These are phyloP conservation scores for Picea glauca DNA, from an alignment of 75 land plant genomes.

Conservation along the genomic window DNA sequence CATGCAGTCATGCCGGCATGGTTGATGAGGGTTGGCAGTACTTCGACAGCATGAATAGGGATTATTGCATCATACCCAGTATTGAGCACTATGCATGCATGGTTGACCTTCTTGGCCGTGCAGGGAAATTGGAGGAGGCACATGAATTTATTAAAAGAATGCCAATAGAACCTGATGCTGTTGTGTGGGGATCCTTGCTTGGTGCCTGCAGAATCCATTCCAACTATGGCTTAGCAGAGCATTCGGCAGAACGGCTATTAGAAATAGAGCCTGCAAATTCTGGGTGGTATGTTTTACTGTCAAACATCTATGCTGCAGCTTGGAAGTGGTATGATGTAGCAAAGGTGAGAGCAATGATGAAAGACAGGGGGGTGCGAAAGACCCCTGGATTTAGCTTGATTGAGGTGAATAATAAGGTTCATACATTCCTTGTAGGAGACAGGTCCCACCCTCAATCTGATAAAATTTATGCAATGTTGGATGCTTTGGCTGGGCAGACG, in stretches of 20 bases:
- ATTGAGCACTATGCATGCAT: conserved; percentile 42
- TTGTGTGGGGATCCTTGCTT: conserved; percentile 39
- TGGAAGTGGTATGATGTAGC: conserved; percentile 56
- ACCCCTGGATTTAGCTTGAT: conserved; percentile 78
- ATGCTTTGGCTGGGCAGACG: conserved; percentile 40
- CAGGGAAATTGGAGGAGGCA: conserved; percentile 35
- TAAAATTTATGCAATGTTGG: conserved; percentile 45
- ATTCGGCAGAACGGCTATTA: conserved; percentile 37
- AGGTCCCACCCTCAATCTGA: conserved; percentile 46
- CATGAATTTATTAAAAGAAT: conserved; percentile 30
- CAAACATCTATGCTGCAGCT: conserved; percentile 58
- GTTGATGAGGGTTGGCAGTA: conserved; percentile 21
- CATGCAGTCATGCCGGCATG: conserved; percentile 30
- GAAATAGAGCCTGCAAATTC: conserved; percentile 55
- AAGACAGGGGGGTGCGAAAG: conserved; percentile 37
- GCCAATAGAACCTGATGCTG: conserved; percentile 34
- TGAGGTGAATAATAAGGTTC: conserved; percentile 46
- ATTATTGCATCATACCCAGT: conserved; percentile 22
- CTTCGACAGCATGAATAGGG: conserved; percentile 24
- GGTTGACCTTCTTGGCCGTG: conserved; percentile 44
- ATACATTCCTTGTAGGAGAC: conserved; percentile 51
- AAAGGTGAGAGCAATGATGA: conserved; percentile 47
- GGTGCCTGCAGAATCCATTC: conserved; percentile 34
- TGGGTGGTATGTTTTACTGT: conserved; percentile 46
- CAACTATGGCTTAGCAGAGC: conserved; percentile 40